Base-by-base conservation (phyloP, 1,284 basidiomycete genomes). In the Apiotrichum veenhuisii region DNA sequence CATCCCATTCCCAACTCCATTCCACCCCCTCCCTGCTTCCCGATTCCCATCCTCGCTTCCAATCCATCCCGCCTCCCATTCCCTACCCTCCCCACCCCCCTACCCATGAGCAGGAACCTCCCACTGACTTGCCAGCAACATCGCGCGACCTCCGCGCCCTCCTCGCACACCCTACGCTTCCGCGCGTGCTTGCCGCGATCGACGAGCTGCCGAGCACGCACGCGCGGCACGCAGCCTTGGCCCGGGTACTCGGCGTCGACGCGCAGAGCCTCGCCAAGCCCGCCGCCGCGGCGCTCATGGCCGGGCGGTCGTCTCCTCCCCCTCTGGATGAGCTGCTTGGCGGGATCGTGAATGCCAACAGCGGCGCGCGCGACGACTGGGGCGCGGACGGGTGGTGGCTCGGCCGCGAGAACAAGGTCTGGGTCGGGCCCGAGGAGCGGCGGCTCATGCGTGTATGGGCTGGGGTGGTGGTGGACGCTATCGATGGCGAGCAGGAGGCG, bases 351-450 rank as follows among this genome's bases (percentile, higher is more conserved):
- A 20, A 33, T 3, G 20, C 5, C 1, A 5, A 1, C 45, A 41
- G 17, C 2, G 38, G 34, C 20, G n/a, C n/a, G n/a, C 27, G 48
- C 7, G 62, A 59, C 50, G 58, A 57, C 55, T 57, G 56, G 50
- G 62, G 55, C 15, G 57, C 58, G 3, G 54, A 59, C 7, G 69
- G 71, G 9, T 74, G 69, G 67, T 74, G 67, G 67, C 59, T 74
- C 14, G 64, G 64, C 5, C 51, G 9, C 58, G 63, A 12, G 1
- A 38, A n/a, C 20, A 20, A n/a, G 40, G 62, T 75, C 9, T 75
- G 73, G 73, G 66, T 75, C 37, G 71, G 71, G 2, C 56, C 62
- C 9, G 68, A 73, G 54, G 73, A 75, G 57, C 58, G 59, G 37
- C 52, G 62, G 41, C 37, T 75, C n/a, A 69, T 74, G 62, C 52